phyloP scores from a whole-genome alignment of 345 rosid genomes.

The Carallia brachiata region DNA sequence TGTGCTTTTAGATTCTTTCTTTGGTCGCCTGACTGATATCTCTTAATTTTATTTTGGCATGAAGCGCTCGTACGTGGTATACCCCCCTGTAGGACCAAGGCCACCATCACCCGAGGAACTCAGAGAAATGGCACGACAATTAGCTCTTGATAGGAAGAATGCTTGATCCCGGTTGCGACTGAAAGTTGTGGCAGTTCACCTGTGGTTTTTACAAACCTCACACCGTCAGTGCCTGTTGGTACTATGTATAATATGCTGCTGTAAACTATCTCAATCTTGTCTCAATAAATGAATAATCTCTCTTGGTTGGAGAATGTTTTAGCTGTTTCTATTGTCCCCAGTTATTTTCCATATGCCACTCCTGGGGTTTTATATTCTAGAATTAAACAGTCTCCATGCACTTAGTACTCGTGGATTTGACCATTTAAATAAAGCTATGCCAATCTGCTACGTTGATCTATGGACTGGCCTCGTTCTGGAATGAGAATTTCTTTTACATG shows the following conservation, averaged over 20 bases:
- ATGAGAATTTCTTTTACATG: no score
- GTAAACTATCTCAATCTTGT: neutral
- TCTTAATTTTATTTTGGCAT: slow-evolving; percentile 10
- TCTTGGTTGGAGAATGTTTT: neutral
- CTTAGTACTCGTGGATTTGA: no score
- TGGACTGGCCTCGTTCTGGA: no score
- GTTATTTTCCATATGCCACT: neutral
- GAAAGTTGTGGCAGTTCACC: neutral
- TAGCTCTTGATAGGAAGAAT: slow-evolving; percentile 43
- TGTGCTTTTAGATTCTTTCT: neutral
- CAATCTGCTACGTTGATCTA: no score
- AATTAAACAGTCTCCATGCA: no score
- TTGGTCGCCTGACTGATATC: neutral
- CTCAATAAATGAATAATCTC: neutral
- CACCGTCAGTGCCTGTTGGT: neutral
- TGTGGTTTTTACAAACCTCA: neutral
- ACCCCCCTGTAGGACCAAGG: slow-evolving; percentile 49
- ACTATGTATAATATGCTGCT: neutral
- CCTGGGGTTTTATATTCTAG: no score
- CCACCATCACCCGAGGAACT: slow-evolving; percentile 67
- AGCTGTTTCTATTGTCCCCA: neutral
- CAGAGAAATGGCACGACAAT: slow-evolving; percentile 66
- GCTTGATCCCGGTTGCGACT: slow-evolving; percentile 14
- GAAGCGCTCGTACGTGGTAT: slow-evolving; percentile 56
- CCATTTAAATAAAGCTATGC: no score